Percentiles rank a stretch among this genome's conserved stretches.
Evolutionary conservation across 371 early-diverging fungal genomes (phyloP).

Genomic region (Apophysomyces ossiformis): DNA sequence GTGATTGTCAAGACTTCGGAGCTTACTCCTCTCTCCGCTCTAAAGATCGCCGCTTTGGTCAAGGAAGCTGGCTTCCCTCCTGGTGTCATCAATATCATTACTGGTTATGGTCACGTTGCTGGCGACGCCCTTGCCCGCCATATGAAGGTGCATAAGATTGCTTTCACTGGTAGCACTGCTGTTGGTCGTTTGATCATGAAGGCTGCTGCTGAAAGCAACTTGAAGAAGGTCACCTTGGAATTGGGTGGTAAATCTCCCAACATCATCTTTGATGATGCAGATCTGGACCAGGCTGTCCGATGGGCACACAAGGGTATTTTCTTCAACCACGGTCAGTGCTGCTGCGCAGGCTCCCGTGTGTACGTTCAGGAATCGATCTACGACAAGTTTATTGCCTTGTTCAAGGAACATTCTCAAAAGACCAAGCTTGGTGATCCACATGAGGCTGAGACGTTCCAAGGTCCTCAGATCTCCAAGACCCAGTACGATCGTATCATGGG

Average conservation of each 20-base stretch:
- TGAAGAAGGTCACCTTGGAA: conserved; percentile 81
- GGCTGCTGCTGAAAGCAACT: conserved; percentile 64
- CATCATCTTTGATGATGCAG: conserved; percentile 89
- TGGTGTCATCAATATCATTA: conserved; percentile 80
- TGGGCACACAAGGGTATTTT: conserved; percentile 75
- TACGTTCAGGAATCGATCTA: conserved; percentile 81
- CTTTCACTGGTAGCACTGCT: conserved; percentile 67
- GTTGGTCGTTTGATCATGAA: conserved; percentile 60
- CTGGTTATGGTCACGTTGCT: conserved; percentile 45
- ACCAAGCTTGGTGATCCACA: conserved; percentile 68
- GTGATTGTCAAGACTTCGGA: conserved; percentile 89
- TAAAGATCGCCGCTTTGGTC: conserved; percentile 50
- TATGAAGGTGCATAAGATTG: conserved; percentile 56
- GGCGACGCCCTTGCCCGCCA: conserved; percentile 42
- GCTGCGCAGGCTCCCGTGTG: conserved; percentile 84
- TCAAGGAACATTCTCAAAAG: conserved; percentile 62
- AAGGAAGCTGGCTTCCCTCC: conserved; percentile 59
- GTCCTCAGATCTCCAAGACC: conserved; percentile 75
- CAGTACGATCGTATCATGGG: conserved; percentile 77
- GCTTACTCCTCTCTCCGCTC: conserved; percentile 59
- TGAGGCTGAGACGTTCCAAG: conserved; percentile 62
- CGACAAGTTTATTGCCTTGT: conserved; percentile 69
- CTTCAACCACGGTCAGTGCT: conserved; percentile 87
- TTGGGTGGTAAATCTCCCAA: conserved; percentile 89
- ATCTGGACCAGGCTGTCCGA: conserved; percentile 78